Evolutionary conservation across 208 protist genomes (phyloP).

Genomic region (Leishmania tropica): DNA sequence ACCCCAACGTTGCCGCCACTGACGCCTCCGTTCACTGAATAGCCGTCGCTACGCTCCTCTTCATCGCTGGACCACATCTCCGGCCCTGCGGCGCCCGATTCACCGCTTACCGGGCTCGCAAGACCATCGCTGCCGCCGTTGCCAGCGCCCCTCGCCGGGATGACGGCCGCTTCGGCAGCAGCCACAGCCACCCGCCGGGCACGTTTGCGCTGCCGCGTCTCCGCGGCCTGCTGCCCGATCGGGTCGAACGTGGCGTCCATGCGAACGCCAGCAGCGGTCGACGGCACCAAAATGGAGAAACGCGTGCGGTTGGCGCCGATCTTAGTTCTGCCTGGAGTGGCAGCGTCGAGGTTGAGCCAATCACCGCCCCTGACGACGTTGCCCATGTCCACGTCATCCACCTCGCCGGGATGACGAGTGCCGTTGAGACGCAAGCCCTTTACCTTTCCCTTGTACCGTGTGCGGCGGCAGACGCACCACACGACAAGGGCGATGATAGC

Average conservation of each 20-base stretch:
- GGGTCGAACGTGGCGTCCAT: slow-evolving; percentile 54
- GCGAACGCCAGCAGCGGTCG: not conserved
- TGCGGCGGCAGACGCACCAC: slow-evolving; percentile 38
- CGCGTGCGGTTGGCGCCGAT: slow-evolving; percentile 1
- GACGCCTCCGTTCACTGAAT: not conserved
- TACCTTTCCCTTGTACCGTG: slow-evolving; percentile 33
- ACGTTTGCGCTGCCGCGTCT: slow-evolving; percentile 42
- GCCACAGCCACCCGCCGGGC: slow-evolving; percentile 33
- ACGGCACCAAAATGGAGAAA: not conserved
- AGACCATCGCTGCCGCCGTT: not conserved
- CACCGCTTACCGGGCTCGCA: slow-evolving; percentile 1
- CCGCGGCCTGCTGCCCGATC: slow-evolving; percentile 57
- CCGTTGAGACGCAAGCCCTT: slow-evolving; percentile 51
- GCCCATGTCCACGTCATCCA: slow-evolving; percentile 59
- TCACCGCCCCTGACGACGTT: slow-evolving; percentile 42
- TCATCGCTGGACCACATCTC: slow-evolving; percentile 30
- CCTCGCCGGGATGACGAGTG: slow-evolving; percentile 40
- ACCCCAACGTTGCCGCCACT: not conserved
- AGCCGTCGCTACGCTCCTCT: slow-evolving; percentile 14
- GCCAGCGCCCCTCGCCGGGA: not conserved
- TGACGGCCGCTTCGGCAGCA: slow-evolving; percentile 20
- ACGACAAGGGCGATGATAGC: slow-evolving; percentile 28
- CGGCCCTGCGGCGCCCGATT: slow-evolving; percentile 4
- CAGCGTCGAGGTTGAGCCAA: slow-evolving; percentile 36
- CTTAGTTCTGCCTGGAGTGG: not conserved